phyloP scores from a whole-genome alignment of 192 early-diverging fungal genomes.

The Coemansia nantahalensis region DNA sequence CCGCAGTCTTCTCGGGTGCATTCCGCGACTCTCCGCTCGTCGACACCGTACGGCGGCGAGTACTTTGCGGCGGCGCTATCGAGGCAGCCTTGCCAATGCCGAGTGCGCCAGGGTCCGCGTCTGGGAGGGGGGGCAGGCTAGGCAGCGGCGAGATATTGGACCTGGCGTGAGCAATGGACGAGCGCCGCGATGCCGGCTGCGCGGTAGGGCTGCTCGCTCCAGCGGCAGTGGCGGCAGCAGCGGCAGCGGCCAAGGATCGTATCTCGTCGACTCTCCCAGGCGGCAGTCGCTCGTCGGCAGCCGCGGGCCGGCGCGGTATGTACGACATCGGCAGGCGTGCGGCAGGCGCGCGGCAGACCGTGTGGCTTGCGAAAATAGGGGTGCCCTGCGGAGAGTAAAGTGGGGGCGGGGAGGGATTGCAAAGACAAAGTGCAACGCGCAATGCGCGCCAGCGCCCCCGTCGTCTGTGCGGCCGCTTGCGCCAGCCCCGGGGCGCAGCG shows the following conservation, averaged over 20 bases:
- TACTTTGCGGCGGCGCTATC: background rate
- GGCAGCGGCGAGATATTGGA: conserved; percentile 22
- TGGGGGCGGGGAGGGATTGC: too few species aligned
- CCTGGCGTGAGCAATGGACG: conserved; percentile 27
- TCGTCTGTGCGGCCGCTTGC: too few species aligned
- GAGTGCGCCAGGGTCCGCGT: conserved; percentile 5
- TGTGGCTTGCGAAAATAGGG: too few species aligned
- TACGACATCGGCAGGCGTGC: conserved; percentile 19
- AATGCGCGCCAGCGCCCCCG: too few species aligned
- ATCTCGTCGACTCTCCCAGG: conserved; percentile 41
- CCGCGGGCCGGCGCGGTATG: conserved; percentile 19
- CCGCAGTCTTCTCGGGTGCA: too few species aligned
- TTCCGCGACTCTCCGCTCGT: conserved; percentile 15
- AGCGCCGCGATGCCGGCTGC: conserved; percentile 28
- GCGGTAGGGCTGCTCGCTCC: background rate
- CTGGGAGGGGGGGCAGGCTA: conserved; percentile 31
- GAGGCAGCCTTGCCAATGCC: background rate
- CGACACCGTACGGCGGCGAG: conserved; percentile 25
- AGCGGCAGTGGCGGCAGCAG: conserved; percentile 15
- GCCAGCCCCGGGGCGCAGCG: too few species aligned
- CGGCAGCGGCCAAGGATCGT: conserved; percentile 11
- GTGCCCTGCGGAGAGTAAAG: too few species aligned
- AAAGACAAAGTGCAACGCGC: too few species aligned
- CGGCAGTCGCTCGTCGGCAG: conserved; percentile 2
- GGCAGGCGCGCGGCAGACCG: too few species aligned